Evolutionary conservation across 192 early-diverging fungal genomes (phyloP), one percentile per base, ranked within the genome.

Genomic region (Phycomyces blakesleeanus): DNA sequence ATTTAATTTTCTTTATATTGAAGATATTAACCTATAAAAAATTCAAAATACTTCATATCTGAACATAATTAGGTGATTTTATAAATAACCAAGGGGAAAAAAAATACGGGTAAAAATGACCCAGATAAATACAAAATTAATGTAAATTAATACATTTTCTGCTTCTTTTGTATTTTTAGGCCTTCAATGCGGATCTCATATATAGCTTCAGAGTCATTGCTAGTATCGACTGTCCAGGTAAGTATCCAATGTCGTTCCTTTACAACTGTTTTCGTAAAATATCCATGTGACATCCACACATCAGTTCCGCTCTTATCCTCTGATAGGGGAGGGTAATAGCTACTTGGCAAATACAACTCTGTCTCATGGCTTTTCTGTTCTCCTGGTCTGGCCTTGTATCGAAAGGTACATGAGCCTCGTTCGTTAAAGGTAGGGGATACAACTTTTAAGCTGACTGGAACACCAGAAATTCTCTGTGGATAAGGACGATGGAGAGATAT

Each of bases 331-430:
- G 76, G 69, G 49, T 78, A 83, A 67, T 81, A 73, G 11, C 63
- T 61, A 20, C 55, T 68, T 0, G 81, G 81, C 15, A 83, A 57
- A 54, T 83, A 80, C 34, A 83, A 74, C 61, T 76, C 79, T 14
- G 76, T 78, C 3, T 76, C 68, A 10, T 69, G 66, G 12, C 40
- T 49, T 39, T 54, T 40, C 10, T 47, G 42, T 39, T n/a, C 0
- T 14, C 3, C 21, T 47, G 12, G 27, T 20, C n/a, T 50, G 21
- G 50, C 55, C 37, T 51, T 59, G 16, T 49, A 51, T 11, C 26
- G 10, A 53, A 52, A 58, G 4, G 34, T 26, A n/a, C 63, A 73
- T 26, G 61, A 51, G 6, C 55, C 68, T 41, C 25, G 27, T 14
- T 42, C 20, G 11, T 55, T 58, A 16, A 50, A 26, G 8, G 61